These are phyloP conservation scores for Fibroporia radiculosa DNA, from an alignment of 768 basidiomycete species.

Conservation along the genomic window DNA sequence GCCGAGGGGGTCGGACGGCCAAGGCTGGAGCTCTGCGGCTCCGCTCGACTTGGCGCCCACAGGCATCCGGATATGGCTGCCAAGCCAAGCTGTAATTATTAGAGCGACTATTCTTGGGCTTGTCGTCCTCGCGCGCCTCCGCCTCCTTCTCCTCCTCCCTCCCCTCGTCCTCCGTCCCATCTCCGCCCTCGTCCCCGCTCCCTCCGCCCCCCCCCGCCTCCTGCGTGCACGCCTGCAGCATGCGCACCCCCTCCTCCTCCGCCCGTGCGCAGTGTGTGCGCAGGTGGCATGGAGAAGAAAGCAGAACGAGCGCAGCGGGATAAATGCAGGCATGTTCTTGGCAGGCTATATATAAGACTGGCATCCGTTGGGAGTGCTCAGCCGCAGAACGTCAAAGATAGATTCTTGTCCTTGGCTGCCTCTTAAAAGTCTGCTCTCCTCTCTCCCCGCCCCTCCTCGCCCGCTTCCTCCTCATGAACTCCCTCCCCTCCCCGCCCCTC, in stretches of 20 bases:
- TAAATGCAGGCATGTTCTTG: constrained; percentile 22
- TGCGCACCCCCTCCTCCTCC: background rate
- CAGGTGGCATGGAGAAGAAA: background rate
- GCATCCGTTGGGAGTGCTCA: constrained; percentile 14
- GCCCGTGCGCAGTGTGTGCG: background rate
- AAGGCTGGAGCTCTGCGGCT: too few relatives aligned
- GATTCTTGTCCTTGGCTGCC: constrained; percentile 34
- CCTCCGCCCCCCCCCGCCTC: background rate
- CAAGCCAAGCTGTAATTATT: constrained; percentile 8
- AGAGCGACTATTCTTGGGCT: constrained; percentile 3
- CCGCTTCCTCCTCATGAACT: constrained; percentile 20
- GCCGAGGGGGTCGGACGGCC: too few relatives aligned
- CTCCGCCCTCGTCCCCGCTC: background rate
- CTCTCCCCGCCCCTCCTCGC: constrained; percentile 10
- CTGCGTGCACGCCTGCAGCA: background rate
- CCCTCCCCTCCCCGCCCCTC: constrained; percentile 19
- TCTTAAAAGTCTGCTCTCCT: constrained; percentile 7
- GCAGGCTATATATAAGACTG: constrained; percentile 38
- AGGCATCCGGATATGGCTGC: too few relatives aligned
- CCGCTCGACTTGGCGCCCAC: too few relatives aligned
- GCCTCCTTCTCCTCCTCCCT: background rate
- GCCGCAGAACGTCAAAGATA: constrained; percentile 33
- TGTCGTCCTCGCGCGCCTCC: background rate
- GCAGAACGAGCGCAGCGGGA: background rate
- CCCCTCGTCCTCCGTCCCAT: background rate